Conservation (phyloP, 1,284 basidiomycete genomes). For the Irpex sp. region DNA sequence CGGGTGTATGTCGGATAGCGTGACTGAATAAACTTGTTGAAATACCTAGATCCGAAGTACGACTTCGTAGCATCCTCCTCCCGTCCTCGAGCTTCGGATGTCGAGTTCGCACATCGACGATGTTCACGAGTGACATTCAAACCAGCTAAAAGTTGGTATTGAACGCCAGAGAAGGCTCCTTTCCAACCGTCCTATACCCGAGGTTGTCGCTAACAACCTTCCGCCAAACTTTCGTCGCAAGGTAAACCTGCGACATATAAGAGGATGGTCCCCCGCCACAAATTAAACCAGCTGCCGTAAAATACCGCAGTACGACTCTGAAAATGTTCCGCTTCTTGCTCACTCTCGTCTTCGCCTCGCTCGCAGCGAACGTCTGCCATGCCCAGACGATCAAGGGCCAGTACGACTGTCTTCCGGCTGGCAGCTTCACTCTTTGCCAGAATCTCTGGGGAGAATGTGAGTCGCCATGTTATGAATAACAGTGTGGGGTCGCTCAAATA, state of each 20-base stretch:
- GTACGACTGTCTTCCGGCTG: conserved; percentile 42
- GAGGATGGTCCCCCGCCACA: background rate
- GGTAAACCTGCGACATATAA: background rate
- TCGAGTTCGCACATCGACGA: background rate
- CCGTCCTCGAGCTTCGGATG: background rate
- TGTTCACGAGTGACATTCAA: background rate
- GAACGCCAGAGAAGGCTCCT: background rate
- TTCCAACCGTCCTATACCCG: conserved; percentile 5
- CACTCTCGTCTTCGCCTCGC: conserved; percentile 15
- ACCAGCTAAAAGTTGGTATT: background rate
- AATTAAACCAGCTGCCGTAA: background rate
- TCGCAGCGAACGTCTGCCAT: conserved; percentile 17
- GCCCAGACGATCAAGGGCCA: conserved; percentile 38
- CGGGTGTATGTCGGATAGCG: conserved; percentile 1
- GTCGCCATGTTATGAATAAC: conserved; percentile 11
- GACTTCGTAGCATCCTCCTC: background rate
- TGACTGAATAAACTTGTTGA: background rate
- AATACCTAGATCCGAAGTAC: background rate
- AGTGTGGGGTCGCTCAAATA: too few relatives aligned
- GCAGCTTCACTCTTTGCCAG: conserved; percentile 49
- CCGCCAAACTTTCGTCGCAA: background rate
- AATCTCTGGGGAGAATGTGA: conserved; percentile 51
- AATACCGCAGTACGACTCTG: background rate
- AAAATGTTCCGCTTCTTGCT: conserved; percentile 19
- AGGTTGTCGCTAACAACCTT: conserved; percentile 7